These are phyloP conservation scores for Microsporum canis DNA, from an alignment of 2,329 filamentous ascomycete genomes.

Conservation along the genomic window DNA sequence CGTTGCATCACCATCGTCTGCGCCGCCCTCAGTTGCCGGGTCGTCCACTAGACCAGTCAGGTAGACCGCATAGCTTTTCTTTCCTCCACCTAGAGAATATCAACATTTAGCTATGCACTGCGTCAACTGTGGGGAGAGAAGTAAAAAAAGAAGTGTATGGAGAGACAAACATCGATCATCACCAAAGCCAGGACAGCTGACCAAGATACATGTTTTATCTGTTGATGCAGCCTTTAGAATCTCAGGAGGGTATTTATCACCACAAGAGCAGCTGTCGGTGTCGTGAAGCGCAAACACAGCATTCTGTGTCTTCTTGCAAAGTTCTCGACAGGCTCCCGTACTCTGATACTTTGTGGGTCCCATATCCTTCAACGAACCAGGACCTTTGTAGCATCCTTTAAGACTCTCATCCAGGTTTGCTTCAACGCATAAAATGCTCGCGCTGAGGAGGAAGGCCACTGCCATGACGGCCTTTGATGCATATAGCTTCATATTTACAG, in stretches of 20 bases:
- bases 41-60: constrained; percentile 39
- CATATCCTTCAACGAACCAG: constrained; percentile 37
- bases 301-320: constrained; percentile 39
- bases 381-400: constrained; percentile 43
- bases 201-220: neutral
- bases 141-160: neutral
- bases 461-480: constrained; percentile 7
- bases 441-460: constrained; percentile 7
- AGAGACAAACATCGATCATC: constrained; percentile 51
- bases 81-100: constrained; percentile 45
- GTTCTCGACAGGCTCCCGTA: constrained; percentile 43
- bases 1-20: constrained; percentile 23
- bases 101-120: constrained; percentile 17
- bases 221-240: neutral
- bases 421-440: neutral
- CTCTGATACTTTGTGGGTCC: constrained; percentile 44
- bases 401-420: neutral
- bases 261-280: constrained; percentile 60
- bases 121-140: neutral
- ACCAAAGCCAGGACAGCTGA: constrained; percentile 51
- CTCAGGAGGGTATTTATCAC: constrained; percentile 52
- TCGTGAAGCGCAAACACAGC: constrained; percentile 53
- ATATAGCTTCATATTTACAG: constrained; percentile 8
- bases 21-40: constrained; percentile 18
- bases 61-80: constrained; percentile 40